These are phyloP conservation scores for Paecilomyces niveus DNA, from an alignment of 2,329 filamentous ascomycete genomes.

Conservation along the genomic window DNA sequence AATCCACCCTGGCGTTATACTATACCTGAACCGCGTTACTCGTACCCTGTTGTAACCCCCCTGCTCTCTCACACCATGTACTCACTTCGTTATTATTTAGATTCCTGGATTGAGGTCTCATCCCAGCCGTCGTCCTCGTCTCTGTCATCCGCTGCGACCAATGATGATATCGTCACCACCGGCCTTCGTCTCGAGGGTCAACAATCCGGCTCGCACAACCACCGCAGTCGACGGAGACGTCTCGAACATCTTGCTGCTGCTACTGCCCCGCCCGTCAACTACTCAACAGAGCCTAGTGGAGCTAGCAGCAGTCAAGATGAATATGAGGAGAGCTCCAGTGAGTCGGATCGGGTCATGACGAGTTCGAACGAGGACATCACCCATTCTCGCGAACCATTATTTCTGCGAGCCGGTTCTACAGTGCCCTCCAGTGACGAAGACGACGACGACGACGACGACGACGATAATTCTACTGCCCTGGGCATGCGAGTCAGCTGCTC, in stretches of 20 bases:
- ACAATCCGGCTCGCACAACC: constrained; percentile 42
- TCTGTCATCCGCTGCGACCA: constrained; percentile 63
- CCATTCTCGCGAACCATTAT: constrained; percentile 16
- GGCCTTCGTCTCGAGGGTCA: constrained; percentile 69
- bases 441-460: constrained; percentile 62
- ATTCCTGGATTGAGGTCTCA: constrained; percentile 93
- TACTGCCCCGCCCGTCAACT: constrained; percentile 34
- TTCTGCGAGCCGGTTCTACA: constrained; percentile 15
- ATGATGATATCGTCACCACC: constrained; percentile 85
- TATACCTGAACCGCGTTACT: constrained; percentile 3
- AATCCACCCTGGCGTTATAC: constrained; percentile 13
- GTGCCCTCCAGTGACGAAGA: constrained; percentile 46
- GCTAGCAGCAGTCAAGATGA: constrained; percentile 79
- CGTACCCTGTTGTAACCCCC: background rate
- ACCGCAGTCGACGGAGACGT: constrained; percentile 50
- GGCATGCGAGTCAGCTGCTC: constrained; percentile 52
- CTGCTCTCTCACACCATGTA: constrained; percentile 24
- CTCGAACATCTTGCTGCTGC: constrained; percentile 26
- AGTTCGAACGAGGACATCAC: constrained; percentile 55
- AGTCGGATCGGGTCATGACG: constrained; percentile 66
- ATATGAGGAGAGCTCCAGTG: constrained; percentile 88
- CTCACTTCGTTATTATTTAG: constrained; percentile 49
- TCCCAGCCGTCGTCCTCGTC: constrained; percentile 93
- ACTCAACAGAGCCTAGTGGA: constrained; percentile 36
- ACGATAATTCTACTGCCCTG: constrained; percentile 68